Conservation (phyloP, 2,329 filamentous ascomycete genomes). For the Zopfia rhizophila region DNA sequence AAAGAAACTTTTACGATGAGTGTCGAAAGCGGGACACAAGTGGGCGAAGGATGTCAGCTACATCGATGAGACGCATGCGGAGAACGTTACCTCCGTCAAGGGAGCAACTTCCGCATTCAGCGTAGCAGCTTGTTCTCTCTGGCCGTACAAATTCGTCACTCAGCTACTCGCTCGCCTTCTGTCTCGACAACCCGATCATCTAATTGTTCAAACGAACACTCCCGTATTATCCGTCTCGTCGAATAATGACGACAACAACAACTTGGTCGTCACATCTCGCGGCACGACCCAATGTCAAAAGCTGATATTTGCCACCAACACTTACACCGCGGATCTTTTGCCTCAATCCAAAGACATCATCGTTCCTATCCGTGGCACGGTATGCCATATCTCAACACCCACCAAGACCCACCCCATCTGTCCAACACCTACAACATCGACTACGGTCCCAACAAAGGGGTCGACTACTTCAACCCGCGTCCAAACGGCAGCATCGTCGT, state of each 20-base stretch:
- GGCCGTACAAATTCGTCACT: constrained; percentile 44
- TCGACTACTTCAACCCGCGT: constrained; percentile 26
- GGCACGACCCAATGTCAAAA: constrained; percentile 30
- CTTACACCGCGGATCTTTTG: constrained; percentile 37
- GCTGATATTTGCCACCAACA: constrained; percentile 41
- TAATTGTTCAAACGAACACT: constrained; percentile 40
- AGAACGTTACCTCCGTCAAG: constrained; percentile 31
- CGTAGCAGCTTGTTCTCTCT: constrained; percentile 26
- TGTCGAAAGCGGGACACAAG: constrained; percentile 14
- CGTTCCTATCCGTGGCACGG: constrained; percentile 46
- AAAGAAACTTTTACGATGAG: constrained; percentile 18
- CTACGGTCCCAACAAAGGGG: constrained; percentile 14
- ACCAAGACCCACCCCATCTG: constrained; percentile 27
- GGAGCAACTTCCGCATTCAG: constrained; percentile 32
- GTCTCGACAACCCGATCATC: constrained; percentile 16
- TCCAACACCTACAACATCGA: constrained; percentile 40
- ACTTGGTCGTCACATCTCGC: constrained; percentile 29
- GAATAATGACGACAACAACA: constrained; percentile 10
- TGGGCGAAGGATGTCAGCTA: constrained; percentile 31
- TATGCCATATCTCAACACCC: constrained; percentile 26
- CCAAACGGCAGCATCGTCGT: constrained; percentile 28
- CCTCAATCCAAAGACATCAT: constrained; percentile 51
- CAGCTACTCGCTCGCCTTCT: constrained; percentile 28
- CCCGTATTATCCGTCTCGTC: constrained; percentile 19
- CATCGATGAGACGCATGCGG: constrained; percentile 16